Base-by-base conservation (phyloP, 306 rosid genomes). In the Begonia masoniana region DNA sequence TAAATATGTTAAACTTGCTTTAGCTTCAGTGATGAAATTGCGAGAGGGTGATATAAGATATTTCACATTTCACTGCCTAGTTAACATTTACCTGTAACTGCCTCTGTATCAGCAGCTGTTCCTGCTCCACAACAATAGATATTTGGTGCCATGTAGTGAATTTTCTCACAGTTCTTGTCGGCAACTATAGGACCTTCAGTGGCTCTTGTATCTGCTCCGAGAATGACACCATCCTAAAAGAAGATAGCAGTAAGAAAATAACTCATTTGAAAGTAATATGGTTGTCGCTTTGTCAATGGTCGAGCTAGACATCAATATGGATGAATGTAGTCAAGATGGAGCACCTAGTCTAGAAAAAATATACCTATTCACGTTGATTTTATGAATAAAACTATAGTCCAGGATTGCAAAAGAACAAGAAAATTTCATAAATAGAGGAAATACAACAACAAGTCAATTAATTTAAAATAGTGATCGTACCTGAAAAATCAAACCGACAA, bases 51-150 rank as follows among this genome's bases (percentile, higher is more conserved):
- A 51, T 35, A 35, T 50, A 49, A 45, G 49, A 45, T n/a, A 45
- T 10, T n/a, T 45, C n/a, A 45, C 15, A n/a, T 45, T 31, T 31
- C 39, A 45, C 14, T 10, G 41, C 41, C 16, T 42, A 35, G 43
- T 42, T 47, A 60, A 57, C 54, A 57, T 41, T 58, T 72, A 82
- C 97, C 99, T 52, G 99, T 91, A 43, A 91, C 99, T 13, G 99
- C 99, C 80, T 91, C 96, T 31, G 99, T 91, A 65, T 91, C 96
- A 54, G 96, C 96, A 65, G 99, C 99, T 59, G 99, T 91, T 64
- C 99, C 99, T 12, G 99, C 96, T 62, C 99, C 99, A 70, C 96
- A 91, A 53, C 99, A 91, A 62, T 86, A 86, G 31, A 91, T 91
- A 51, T 91, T 91, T 6, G 99, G 99, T 5, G 99, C 99, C 99